phyloP scores from a whole-genome alignment of 768 basidiomycete species.

The Amanita molliuscula region DNA sequence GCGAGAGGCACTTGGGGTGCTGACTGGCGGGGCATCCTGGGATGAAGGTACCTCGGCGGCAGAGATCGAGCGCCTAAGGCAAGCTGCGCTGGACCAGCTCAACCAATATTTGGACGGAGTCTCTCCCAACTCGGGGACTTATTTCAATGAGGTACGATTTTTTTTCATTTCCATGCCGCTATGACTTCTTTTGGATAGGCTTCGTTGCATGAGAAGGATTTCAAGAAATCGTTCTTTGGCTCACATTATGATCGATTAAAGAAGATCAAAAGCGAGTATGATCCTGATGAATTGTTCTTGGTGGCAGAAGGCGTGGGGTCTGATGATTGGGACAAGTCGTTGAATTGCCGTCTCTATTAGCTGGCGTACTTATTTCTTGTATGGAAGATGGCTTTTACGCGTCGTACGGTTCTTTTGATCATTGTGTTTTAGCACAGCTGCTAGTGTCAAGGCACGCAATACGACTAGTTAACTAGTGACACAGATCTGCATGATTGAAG shows the following conservation, averaged over 20 bases:
- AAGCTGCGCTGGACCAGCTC: not conserved
- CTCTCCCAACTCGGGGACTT: conserved; percentile 14
- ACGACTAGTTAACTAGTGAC: no score
- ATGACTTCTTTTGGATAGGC: conserved; percentile 19
- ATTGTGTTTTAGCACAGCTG: no score
- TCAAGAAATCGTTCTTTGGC: conserved; percentile 36
- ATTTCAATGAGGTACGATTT: not conserved
- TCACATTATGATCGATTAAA: conserved; percentile 28
- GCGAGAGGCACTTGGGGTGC: not conserved
- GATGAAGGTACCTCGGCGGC: not conserved
- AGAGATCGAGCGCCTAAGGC: not conserved
- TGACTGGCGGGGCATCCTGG: not conserved
- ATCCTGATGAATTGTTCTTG: conserved; percentile 34
- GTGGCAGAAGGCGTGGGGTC: conserved; percentile 37
- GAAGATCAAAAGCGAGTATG: conserved; percentile 33
- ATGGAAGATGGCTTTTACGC: no score
- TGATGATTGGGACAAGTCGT: conserved; percentile 27
- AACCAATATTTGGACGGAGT: not conserved
- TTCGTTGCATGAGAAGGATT: conserved; percentile 29
- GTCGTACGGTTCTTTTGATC: no score
- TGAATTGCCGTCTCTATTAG: conserved; percentile 16
- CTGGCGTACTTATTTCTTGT: no score
- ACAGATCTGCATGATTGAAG: no score
- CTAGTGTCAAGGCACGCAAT: no score
- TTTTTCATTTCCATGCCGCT: not conserved